These are phyloP conservation scores for Salix suchowensis DNA, from an alignment of 345 rosid species.

Conservation along the genomic window DNA sequence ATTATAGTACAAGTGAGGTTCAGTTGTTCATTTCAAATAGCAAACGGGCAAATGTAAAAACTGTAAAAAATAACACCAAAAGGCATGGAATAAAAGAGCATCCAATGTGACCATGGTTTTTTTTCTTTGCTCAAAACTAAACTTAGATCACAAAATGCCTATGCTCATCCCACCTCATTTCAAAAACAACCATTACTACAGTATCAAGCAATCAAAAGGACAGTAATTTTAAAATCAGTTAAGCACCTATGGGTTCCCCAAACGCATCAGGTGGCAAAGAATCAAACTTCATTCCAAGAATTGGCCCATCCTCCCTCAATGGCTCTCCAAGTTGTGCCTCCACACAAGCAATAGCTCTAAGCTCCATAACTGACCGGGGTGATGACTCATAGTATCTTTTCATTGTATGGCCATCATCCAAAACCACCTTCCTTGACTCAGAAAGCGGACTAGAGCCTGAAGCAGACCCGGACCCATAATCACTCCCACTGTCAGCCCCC, in stretches of 20 bases:
- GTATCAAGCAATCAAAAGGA: not conserved
- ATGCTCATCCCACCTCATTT: not conserved
- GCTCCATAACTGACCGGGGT: conserved; percentile 67
- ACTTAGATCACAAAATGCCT: not conserved
- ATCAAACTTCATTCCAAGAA: conserved; percentile 96
- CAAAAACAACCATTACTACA: not conserved
- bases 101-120: not conserved
- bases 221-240: not conserved
- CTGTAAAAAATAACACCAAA: not conserved
- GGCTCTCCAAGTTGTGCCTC: conserved; percentile 97
- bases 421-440: conserved; percentile 20
- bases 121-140: not conserved
- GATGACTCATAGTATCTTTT: conserved; percentile 58
- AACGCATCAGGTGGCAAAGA: conserved; percentile 95
- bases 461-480: conserved; percentile 66
- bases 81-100: not conserved
- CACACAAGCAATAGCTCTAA: conserved; percentile 83
- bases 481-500: conserved; percentile 47
- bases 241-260: conserved; percentile 74
- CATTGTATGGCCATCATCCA: conserved; percentile 40
- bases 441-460: conserved; percentile 68
- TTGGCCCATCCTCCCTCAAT: conserved; percentile 93
- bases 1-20: not conserved
- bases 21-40: not conserved
- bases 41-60: not conserved